phyloP scores from a whole-genome alignment of 495 filamentous ascomycete genomes.

The Stereocaulon alpinum region DNA sequence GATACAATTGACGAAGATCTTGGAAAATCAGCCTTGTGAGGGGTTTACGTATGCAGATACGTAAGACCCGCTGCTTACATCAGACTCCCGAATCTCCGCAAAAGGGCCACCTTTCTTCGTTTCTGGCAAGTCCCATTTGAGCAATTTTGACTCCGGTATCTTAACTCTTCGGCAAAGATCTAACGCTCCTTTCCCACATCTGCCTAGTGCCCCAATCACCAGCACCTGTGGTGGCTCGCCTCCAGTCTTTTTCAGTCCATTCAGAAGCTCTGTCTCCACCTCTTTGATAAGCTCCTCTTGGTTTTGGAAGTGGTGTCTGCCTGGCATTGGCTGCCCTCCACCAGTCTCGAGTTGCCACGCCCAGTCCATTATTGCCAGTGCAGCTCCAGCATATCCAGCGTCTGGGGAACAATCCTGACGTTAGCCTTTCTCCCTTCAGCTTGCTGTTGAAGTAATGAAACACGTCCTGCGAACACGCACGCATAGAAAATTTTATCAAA shows the following conservation, averaged over 20 bases:
- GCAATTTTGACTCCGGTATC: constrained; percentile 58
- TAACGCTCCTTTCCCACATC: constrained; percentile 79
- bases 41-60: not conserved
- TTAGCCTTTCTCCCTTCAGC: not conserved
- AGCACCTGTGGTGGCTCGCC: constrained; percentile 43
- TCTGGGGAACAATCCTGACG: not conserved
- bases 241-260: constrained; percentile 41
- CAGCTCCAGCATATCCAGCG: constrained; percentile 35
- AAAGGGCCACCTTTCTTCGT: constrained; percentile 77
- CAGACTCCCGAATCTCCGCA: constrained; percentile 64
- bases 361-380: constrained; percentile 77
- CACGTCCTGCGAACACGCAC: too few species aligned
- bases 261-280: constrained; percentile 56
- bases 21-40: constrained; percentile 27
- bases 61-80: constrained; percentile 15
- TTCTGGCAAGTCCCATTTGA: constrained; percentile 91
- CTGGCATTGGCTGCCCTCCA: constrained; percentile 51
- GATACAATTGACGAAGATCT: constrained; percentile 86
- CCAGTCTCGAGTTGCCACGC: constrained; percentile 72
- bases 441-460: too few species aligned
- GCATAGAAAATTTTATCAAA: too few species aligned
- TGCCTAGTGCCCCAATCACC: constrained; percentile 62
- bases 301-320: constrained; percentile 65
- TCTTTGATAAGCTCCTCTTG: constrained; percentile 62
- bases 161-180: constrained; percentile 68